Base-by-base conservation (phyloP, 768 basidiomycete genomes). In the Naematelia encephala region DNA sequence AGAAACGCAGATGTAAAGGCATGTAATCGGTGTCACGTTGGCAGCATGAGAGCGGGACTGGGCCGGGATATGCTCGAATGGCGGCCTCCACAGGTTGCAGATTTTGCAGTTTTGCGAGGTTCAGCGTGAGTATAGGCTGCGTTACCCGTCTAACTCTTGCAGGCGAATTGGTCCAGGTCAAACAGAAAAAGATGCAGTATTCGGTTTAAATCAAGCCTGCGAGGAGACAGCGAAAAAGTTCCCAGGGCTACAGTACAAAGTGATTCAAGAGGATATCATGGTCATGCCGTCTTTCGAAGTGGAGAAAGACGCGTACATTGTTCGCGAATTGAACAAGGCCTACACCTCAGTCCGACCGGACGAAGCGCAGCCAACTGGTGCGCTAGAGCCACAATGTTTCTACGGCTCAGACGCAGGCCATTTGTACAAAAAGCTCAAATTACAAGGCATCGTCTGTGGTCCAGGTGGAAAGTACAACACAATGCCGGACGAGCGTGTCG, bases 101-200 rank as follows among this genome's bases (percentile, higher is more conserved):
- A 61, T 47, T 56, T 61, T 29, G 54, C 54, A 4, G 23, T 56
- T 13, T 26, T 61, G 19, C 14, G 49, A 16, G 60, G 60, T 11
- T 54, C 60, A 34, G 60, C 60, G 60, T 61, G 23, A 56, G 60
- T 56, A 21, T 42, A 10, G n/a, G n/a, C n/a, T 16, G n/a, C 13
- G 26, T 4, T 21, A 22, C 28, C 21, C 52, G 14, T 21, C 34
- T 42, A 21, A 39, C 34, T 16, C 16, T 16, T 39, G 8, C 34
- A 62, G 61, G 12, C 61, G 61, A 11, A 53, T 62, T n/a, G 61
- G 61, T 14, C 61, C 61, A 28, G 61, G 61, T 5, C 61, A 63
- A 47, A 63, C 61, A 5, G 28, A 43, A 1, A n/a, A 30, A n/a
- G 61, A 63, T 27, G 61, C 59, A 5, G 27, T 23, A 14, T 28